Base-by-base conservation (phyloP, 208 protist genomes). In the Wallacemonas rigidus region DNA sequence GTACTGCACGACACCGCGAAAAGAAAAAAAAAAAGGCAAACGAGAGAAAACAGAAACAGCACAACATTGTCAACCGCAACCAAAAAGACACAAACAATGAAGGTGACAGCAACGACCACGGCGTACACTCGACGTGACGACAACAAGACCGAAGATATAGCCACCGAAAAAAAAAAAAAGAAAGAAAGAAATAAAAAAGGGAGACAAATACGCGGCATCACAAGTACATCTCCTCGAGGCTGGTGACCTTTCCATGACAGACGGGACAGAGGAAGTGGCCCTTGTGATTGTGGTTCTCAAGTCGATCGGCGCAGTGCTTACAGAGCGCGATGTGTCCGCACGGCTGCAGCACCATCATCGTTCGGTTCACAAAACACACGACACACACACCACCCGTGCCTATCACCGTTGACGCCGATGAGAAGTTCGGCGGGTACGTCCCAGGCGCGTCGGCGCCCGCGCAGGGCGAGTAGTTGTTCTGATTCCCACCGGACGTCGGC, bases 301-400 rank as follows among this genome's bases (percentile, higher is more conserved):
- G 76, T 6, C 67, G 55, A 45, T 80, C 68, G 47, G 79, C 83
- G 54, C 89, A 94, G 35, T 55, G 1, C 43, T 53, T 67, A 62
- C 90, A 95, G 4, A 91, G 41, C 11, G 74, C 75, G 7, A 87
- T 53, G 70, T 95, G 90, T 4, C 79, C 62, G 63, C 90, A 95
- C n/a, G 90, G 90, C 51, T 88, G 74, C 63, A 93, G 65, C 39
- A 91, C 54, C 14, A 77, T 57, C 9, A 70, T 72, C 41, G 76
- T 76, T n/a, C 72, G 56, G 0, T 60, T 51, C 47, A 80, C 62
- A 9, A 74, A 55, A 58, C 90, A 95, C 38, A 87, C 62, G 2
- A 95, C 64, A 69, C 90, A 95, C n/a, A 60, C 70, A 39, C 57
- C 14, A 14, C 17, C 11, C 12, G 36, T 39, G 64, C 8, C 43